Evolutionary conservation across 177 flowering plant species (phyloP), one percentile per base, ranked within the genome.

Genomic region (Vitis hybrid): DNA sequence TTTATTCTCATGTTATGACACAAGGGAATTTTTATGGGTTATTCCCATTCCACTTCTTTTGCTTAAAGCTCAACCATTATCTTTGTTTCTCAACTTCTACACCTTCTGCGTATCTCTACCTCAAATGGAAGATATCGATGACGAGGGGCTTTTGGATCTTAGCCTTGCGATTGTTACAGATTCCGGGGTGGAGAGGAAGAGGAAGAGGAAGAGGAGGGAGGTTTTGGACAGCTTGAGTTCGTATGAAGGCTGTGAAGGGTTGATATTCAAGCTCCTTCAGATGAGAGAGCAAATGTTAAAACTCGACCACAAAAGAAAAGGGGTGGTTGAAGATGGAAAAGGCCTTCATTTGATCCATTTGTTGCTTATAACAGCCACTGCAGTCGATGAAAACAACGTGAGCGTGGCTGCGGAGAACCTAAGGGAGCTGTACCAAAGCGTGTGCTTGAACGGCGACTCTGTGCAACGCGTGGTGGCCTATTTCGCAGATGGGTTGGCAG

Each of bases 381-480:
- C 89, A 0, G 66, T 87, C 1, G 84, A 87, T 39, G 88, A 88
- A 39, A 79, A 79, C 70, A 79, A 80, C 60, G 1, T 70, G 2
- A 52, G 5, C 19, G 57, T 68, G 0, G 82, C 89, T 8, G 17
- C 77, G 7, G 81, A 81, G 52, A 84, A 81, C 39, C 81, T 90
- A 18, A 65, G 7, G n/a, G 81, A 90, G 60, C 68, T 90, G 19
- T 90, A 83, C 70, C 80, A 66, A 50, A 71, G 55, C 21, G 88
- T 79, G 1, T 83, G 83, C 13, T 48, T 85, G 9, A 79, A 62
- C 1, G 91, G 95, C 1, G 89, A 88, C 63, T 86, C 95, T 0
- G 80, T 88, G 48, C 92, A 87, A 67, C 58, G 95, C 32, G 89
- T 90, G 0, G 92, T 87, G 3, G 91, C 91, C 3, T 86, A 88